Evolutionary conservation across 2,329 filamentous ascomycete genomes (phyloP), one percentile per base, ranked within the genome.

Genomic region (Colletotrichum sp.): DNA sequence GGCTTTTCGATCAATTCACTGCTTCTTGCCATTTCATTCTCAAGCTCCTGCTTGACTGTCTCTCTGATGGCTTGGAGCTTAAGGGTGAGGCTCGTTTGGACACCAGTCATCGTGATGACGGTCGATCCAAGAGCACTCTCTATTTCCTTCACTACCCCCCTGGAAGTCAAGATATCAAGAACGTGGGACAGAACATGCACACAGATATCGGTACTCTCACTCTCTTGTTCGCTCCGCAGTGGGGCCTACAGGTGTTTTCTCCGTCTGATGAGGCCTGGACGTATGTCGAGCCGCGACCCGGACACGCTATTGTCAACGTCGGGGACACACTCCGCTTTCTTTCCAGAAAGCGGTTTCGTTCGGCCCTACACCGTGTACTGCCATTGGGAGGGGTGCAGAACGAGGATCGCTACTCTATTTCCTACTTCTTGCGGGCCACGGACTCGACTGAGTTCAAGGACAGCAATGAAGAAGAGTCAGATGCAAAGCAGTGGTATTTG

Each of bases 241-340:
- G 80, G 78, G 83, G 83, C 13, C 78, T 85, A 2, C 83, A 86
- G 68, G 39, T 72, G 4, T 34, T 65, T 34, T 36, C 62, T 21
- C 52, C 24, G 18, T 75, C 75, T 3, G 76, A 74, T 32, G 70
- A 62, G 8, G 67, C 76, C 9, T 82, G 81, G 81, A 75, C 72
- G 13, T 81, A 72, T 66, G 78, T 85, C 18, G 75, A 73, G 52
- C 83, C 83, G 6, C 77, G 78, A 24, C 75, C 78, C 2, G 78
- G 78, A 3, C 79, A 82, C 71, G 83, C 82, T 16, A 80, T 85
- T 63, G 78, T 83, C 75, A 85, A 84, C 76, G 79, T 85, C 34
- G 83, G 82, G 4, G 82, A 85, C 71, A 77, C 78, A 18, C 68
- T 84, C 60, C 80, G 69, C n/a, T 73, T 76, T 36, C 65, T 77